Evolutionary conservation across 192 early-diverging fungal genomes (phyloP), one percentile per base, ranked within the genome.

Genomic region (Backusella westeae): DNA sequence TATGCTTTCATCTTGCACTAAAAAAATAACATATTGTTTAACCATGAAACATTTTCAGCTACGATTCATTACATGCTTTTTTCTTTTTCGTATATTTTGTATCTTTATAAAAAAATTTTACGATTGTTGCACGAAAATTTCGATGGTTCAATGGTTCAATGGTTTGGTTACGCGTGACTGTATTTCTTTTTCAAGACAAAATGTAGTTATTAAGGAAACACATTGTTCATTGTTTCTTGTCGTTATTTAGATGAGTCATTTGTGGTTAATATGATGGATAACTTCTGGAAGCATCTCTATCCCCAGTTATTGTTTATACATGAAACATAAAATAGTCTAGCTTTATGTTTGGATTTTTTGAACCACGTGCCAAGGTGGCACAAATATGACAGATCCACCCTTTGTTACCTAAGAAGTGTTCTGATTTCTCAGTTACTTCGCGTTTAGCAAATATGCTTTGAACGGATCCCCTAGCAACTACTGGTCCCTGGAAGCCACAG

Each of bases 1-100:
- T 69, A 69, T 69, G 34, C 35, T 35, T 68, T 35, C 67, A 68
- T 69, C n/a, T 35, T 68, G n/a, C 67, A 38, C 19, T 38, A 68
- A 32, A 34, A 68, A 68, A 68, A 68, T 32, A 34, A 67, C 66
- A 35, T 36, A 68, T 29, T 10, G 56, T 2, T 32, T 29, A 63
- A 63, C 56, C 56, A 63, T 29, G 56, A 63, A 63, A 63, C 56
- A 23, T 63, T 63, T 63, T 63, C 23, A 29, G 4, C 3, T 63
- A 63, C 29, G 56, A 63, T 63, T 56, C 49, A 56, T 21, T 63
- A 63, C 23, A 63, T 26, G 56, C 7, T 26, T 29, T 63, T 63
- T 12, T 63, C 29, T 63, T 63, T 63, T n/a, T n/a, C n/a, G 10
- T 36, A 35, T 68, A 36, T 68, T 35, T 15, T 68, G n/a, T 68